A percentile compares a stretch with the other conserved stretches of the same genome.
Evolutionary conservation across 2,329 filamentous ascomycete genomes (phyloP).

Genomic region (Hawksworthiomyces lignivorus): DNA sequence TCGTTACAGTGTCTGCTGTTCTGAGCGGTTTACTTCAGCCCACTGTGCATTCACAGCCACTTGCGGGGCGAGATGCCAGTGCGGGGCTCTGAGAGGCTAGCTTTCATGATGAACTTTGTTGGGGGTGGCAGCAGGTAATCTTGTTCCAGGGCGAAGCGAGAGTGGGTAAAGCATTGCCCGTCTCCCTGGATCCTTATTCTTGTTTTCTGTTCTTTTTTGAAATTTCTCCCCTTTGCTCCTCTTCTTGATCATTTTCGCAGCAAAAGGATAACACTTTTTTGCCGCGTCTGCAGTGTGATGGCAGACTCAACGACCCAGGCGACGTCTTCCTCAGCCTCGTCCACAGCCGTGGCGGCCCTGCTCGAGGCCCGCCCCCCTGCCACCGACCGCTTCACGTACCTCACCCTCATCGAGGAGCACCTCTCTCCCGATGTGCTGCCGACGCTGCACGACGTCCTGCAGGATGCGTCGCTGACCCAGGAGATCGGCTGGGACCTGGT

Average conservation of each 20-base stretch:
- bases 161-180: too few species aligned
- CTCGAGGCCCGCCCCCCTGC: slow-evolving; percentile 42
- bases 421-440: slow-evolving; percentile 60
- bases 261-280: too few species aligned
- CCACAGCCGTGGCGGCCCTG: slow-evolving; percentile 37
- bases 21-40: too few species aligned
- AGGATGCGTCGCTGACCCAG: slow-evolving; percentile 60
- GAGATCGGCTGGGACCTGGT: slow-evolving; percentile 83
- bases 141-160: too few species aligned
- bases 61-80: slow-evolving; percentile 3
- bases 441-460: slow-evolving; percentile 50
- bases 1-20: too few species aligned
- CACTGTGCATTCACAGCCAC: slow-evolving; percentile 1
- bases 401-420: slow-evolving; percentile 70
- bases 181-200: too few species aligned
- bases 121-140: too few species aligned
- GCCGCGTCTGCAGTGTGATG: too few species aligned
- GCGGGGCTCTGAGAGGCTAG: too few species aligned
- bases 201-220: neutral
- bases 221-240: neutral
- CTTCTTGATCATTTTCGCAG: neutral
- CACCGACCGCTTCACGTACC: slow-evolving; percentile 65
- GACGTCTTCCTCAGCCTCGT: slow-evolving; percentile 15
- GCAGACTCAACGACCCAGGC: neutral
- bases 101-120: too few species aligned